phyloP scores from a whole-genome alignment of 164 flowering plant genomes.

The Aristolochia californica region DNA sequence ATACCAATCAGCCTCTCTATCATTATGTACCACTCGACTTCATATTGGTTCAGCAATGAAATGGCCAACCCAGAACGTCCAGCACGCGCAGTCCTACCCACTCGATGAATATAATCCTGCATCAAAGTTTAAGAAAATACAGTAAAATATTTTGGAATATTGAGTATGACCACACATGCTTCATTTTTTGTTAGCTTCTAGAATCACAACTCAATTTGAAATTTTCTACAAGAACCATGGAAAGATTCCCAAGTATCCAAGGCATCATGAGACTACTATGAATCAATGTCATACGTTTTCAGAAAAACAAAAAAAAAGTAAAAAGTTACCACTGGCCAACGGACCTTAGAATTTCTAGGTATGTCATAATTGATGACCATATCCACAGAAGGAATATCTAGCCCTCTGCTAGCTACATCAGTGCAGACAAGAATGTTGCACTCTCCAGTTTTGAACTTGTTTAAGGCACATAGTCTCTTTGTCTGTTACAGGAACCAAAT shows the following conservation, averaged over 20 bases:
- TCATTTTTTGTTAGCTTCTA: too few relatives aligned
- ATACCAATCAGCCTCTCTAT: slow-evolving; percentile 74
- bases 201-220: too few relatives aligned
- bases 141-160: neutral
- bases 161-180: too few relatives aligned
- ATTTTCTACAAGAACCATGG: neutral
- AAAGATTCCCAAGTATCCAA: neutral
- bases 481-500: slow-evolving; percentile 27
- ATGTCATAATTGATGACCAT: slow-evolving; percentile 91
- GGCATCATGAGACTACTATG: neutral
- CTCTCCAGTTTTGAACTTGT: slow-evolving; percentile 87
- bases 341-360: slow-evolving; percentile 83
- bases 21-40: slow-evolving; percentile 72
- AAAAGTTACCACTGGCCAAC: too few relatives aligned
- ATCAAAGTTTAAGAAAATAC: neutral
- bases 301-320: neutral
- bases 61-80: slow-evolving; percentile 89
- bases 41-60: slow-evolving; percentile 82
- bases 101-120: slow-evolving; percentile 93
- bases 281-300: neutral
- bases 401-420: slow-evolving; percentile 94
- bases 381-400: slow-evolving; percentile 93
- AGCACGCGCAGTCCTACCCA: slow-evolving; percentile 99
- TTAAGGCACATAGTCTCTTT: slow-evolving; percentile 81
- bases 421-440: slow-evolving; percentile 83